Evolutionary conservation across 1,139 yeast species (phyloP).

Genomic region (Saccharomycopsis crataegensis): DNA sequence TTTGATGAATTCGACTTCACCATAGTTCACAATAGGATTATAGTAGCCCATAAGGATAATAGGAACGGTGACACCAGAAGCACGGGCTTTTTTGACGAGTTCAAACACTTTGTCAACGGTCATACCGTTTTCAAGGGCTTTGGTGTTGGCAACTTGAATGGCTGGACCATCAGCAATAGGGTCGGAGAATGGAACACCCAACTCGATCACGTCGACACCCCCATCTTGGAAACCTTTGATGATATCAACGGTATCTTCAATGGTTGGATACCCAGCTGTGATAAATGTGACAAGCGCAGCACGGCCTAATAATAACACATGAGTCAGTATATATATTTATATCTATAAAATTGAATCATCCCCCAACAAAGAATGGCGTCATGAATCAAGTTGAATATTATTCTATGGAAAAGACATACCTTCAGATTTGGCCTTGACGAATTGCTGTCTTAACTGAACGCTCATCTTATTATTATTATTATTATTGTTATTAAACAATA

Average conservation of each 20-base stretch:
- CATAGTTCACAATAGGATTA: conserved; percentile 86
- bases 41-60: conserved; percentile 94
- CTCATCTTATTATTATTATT: conserved; percentile 9
- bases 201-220: conserved; percentile 90
- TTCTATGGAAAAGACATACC: conserved; percentile 10
- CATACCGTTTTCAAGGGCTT: conserved; percentile 75
- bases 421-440: conserved; percentile 47
- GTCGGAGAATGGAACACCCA: conserved; percentile 96
- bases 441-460: conserved; percentile 40
- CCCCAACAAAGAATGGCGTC: not conserved
- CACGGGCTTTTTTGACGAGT: conserved; percentile 67
- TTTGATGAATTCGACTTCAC: conserved; percentile 72
- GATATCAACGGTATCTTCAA: conserved; percentile 82
- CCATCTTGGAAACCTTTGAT: conserved; percentile 85
- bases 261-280: conserved; percentile 90
- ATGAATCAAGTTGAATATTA: not conserved
- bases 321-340: not conserved
- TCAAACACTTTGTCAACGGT: conserved; percentile 64
- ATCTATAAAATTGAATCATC: not conserved
- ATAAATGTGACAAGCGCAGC: conserved; percentile 86
- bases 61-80: conserved; percentile 79
- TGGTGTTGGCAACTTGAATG: conserved; percentile 78
- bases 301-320: conserved; percentile 37
- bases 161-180: conserved; percentile 99
- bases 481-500: too few relatives aligned